Base-by-base conservation (phyloP, 352 stramenopile genomes). In the Globisporangium ultimum region DNA sequence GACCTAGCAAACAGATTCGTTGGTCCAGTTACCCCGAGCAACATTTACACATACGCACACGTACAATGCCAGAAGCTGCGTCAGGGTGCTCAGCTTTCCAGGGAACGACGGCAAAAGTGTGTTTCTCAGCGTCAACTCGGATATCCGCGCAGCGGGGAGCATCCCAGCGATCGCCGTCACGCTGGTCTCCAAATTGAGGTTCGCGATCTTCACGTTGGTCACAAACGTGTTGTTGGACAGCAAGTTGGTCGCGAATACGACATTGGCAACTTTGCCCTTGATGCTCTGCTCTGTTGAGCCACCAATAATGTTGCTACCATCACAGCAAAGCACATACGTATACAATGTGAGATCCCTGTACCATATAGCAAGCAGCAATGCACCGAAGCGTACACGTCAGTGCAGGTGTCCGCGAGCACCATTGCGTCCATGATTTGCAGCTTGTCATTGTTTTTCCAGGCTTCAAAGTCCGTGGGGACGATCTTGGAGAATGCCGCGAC, bases 201-300 rank as follows among this genome's bases (percentile, higher is more conserved):
- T 52, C 11, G 63, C 58, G 20, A 76, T 64, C 13, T 43, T 78
- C 72, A 88, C 64, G 10, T 63, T 67, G 38, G 61, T 62, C 13
- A 88, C 41, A 18, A 70, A 57, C 48, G 57, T 66, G 38, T 76
- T 69, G n/a, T 40, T 60, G 1, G 48, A 53, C 28, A 87, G 54
- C 32, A 81, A 64, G 22, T 67, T 28, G 2, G 66, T 22, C n/a
- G 58, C 64, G 5, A 88, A 36, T 12, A 65, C 62, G 28, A 84
- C 53, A 34, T 78, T 64, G 0, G 71, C 78, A 13, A 85, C 70
- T 43, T 78, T 76, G 5, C 74, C 74, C 1, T 67, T 67, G 20
- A 78, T 67, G 13, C 76, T 74, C 53, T 65, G 53, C 12, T 68
- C 60, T 54, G 66, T 79, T 1, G 70, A 71, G 0, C 78, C 76